Conservation (phyloP, 306 rosid genomes). For the Cucumis sativus region Cucumber_9930_V3 NC_026659.2:5219001-5219500, state of each 20-base stretch:
- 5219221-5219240: constrained; percentile 15
- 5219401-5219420: constrained; percentile 17
- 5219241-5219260: constrained; percentile 27
- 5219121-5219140: not conserved
- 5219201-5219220: constrained; percentile 12
- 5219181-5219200: constrained; percentile 13
- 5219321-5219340: not conserved
- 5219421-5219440: not conserved
- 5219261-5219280: constrained; percentile 9
- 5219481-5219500: constrained; percentile 32
- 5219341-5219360: not conserved
- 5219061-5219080: not conserved
- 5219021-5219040: not conserved
- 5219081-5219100: not conserved
- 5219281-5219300: constrained; percentile 13
- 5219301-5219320: not conserved
- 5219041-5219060: not conserved
- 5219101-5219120: not conserved
- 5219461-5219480: constrained; percentile 25
- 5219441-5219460: constrained; percentile 7
- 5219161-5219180: not conserved
- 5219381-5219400: constrained; percentile 23
- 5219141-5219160: not conserved
- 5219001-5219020: not conserved
- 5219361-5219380: constrained; percentile 23